A percentile compares a stretch with the other conserved stretches of the same genome.
These are phyloP conservation scores for Ophiocordyceps camponoti-leonardi DNA, from an alignment of 2,329 filamentous ascomycete species.

Conservation along the genomic window DNA sequence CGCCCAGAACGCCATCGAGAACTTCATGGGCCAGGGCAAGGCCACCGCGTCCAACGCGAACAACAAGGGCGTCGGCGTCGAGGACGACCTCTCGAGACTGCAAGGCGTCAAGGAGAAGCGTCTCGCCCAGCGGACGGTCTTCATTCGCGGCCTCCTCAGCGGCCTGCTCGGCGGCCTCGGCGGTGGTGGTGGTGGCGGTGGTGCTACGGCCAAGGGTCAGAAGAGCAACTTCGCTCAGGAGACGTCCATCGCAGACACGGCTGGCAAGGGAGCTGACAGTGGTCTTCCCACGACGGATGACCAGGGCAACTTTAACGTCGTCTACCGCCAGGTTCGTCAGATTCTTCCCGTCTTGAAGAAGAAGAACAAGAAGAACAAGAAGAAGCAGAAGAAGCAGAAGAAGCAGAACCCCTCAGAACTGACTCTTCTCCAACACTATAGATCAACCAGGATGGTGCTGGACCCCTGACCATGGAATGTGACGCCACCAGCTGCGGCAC, in stretches of 20 bases:
- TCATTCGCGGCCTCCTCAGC: constrained; percentile 14
- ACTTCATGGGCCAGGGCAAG: constrained; percentile 38
- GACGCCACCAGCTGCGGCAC: constrained; percentile 47
- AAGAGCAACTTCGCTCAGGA: constrained; percentile 27
- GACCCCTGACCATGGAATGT: constrained; percentile 41
- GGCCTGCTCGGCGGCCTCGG: constrained; percentile 5
- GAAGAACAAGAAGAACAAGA: no score
- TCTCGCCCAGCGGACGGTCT: constrained; percentile 9
- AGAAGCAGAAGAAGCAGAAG: no score
- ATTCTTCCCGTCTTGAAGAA: no score
- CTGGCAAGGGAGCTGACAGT: constrained; percentile 30
- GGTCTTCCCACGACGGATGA: constrained; percentile 45
- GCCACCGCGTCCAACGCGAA: background rate
- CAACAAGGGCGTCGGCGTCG: constrained; percentile 15
- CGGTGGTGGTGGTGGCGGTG: constrained; percentile 7
- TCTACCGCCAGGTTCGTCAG: constrained; percentile 30
- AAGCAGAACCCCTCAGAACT: no score
- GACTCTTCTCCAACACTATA: constrained; percentile 14
- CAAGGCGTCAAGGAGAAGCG: constrained; percentile 1
- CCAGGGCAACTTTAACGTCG: constrained; percentile 43
- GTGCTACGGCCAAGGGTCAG: constrained; percentile 6
- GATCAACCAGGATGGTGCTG: constrained; percentile 56
- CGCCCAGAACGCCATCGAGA: constrained; percentile 35
- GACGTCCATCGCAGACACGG: constrained; percentile 32
- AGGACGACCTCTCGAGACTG: constrained; percentile 21